phyloP scores from a whole-genome alignment of 2,329 filamentous ascomycete species.

The Phialophora tarda region DNA sequence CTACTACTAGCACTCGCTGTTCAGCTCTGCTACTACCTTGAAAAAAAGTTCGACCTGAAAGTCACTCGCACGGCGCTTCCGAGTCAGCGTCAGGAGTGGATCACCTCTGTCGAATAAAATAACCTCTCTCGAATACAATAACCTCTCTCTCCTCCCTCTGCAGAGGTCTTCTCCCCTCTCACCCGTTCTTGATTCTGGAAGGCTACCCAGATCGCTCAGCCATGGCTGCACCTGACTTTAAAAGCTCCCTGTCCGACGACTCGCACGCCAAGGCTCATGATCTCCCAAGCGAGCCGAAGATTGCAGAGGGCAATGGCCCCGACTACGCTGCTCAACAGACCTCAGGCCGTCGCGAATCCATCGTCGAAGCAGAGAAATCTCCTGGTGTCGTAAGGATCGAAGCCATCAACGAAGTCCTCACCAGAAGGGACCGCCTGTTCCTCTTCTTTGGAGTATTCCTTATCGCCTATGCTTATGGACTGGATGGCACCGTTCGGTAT shows the following conservation, averaged over 20 bases:
- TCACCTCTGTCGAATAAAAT: conserved; percentile 1
- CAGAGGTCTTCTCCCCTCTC: neutral
- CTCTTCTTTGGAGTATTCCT: conserved; percentile 68
- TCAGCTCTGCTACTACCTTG: neutral
- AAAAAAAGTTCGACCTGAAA: neutral
- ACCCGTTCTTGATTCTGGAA: neutral
- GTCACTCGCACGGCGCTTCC: conserved; percentile 1
- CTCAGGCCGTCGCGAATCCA: conserved; percentile 28
- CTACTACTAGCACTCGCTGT: neutral
- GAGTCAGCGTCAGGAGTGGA: conserved; percentile 5
- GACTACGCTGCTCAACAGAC: conserved; percentile 7
- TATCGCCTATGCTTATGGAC: conserved; percentile 64
- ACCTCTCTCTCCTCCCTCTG: neutral
- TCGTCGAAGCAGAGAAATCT: conserved; percentile 44
- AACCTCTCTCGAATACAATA: neutral
- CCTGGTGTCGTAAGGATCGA: conserved; percentile 67
- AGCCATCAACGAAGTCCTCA: conserved; percentile 61
- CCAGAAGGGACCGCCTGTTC: conserved; percentile 57
- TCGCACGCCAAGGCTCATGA: conserved; percentile 12
- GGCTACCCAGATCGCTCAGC: neutral
- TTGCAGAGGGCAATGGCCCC: conserved; percentile 10
- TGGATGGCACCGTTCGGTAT: conserved; percentile 34
- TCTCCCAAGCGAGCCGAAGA: conserved; percentile 14
- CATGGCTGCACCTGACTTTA: neutral
- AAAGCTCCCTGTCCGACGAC: conserved; percentile 28